Percentiles rank a stretch among this genome's conserved stretches.
Conservation (phyloP, 2,329 filamentous ascomycete species). For the Fusarium decemcellulare region DNA sequence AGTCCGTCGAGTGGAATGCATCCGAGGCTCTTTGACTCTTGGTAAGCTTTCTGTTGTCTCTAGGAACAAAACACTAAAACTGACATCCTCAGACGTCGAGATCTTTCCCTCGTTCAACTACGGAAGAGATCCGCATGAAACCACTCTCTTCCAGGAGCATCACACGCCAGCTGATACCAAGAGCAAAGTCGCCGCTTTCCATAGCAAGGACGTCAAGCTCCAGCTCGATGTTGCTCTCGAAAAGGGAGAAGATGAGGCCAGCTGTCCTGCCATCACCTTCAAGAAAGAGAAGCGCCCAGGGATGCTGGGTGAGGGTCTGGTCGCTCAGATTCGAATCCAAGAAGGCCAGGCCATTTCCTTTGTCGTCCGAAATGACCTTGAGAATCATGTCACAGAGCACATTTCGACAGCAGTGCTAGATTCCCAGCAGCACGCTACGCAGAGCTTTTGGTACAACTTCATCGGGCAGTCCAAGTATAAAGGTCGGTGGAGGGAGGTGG, state of each 20-base stretch:
- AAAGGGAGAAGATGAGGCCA: conserved; percentile 58
- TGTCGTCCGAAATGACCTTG: conserved; percentile 74
- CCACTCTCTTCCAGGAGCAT: conserved; percentile 64
- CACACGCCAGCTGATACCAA: conserved; percentile 56
- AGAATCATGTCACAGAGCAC: conserved; percentile 68
- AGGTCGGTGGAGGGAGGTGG: conserved; percentile 80
- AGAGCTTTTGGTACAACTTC: conserved; percentile 81
- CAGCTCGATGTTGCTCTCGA: conserved; percentile 79
- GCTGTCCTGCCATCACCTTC: conserved; percentile 69
- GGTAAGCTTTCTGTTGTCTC: conserved; percentile 52
- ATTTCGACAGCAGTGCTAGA: conserved; percentile 73
- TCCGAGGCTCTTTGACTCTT: conserved; percentile 75
- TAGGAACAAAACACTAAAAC: neutral
- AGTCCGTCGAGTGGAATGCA: conserved; percentile 79
- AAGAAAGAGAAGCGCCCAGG: conserved; percentile 64
- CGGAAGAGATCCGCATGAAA: conserved; percentile 73
- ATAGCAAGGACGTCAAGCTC: conserved; percentile 70
- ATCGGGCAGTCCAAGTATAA: conserved; percentile 79
- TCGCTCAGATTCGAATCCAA: conserved; percentile 69
- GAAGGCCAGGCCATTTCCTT: conserved; percentile 81
- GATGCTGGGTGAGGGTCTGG: conserved; percentile 74
- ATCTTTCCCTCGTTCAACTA: conserved; percentile 83
- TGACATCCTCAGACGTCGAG: conserved; percentile 68
- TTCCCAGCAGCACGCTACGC: conserved; percentile 77
- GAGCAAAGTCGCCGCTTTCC: conserved; percentile 76